phyloP scores from a whole-genome alignment of 2,329 filamentous ascomycete genomes.

The Fusarium succisae region DNA sequence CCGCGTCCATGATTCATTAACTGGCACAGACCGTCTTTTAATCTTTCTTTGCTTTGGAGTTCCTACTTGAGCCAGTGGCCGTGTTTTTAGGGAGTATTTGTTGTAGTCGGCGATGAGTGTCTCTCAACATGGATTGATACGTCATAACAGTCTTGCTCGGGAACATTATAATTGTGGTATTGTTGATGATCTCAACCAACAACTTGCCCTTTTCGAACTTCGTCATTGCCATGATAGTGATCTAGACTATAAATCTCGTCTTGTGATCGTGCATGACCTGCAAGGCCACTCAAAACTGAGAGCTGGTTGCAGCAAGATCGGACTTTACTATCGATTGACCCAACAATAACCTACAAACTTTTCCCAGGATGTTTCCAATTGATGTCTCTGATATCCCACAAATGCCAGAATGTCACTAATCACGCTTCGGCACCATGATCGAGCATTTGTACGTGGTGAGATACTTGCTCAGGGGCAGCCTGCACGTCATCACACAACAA shows the following conservation, averaged over 20 bases:
- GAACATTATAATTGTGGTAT: neutral
- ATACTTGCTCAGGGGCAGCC: neutral
- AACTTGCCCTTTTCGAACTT: neutral
- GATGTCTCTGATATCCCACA: neutral
- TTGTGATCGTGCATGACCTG: neutral
- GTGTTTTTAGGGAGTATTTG: neutral
- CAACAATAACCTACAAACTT: neutral
- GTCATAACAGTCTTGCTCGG: neutral
- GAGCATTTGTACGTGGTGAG: neutral
- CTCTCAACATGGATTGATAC: neutral
- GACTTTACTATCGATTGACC: neutral
- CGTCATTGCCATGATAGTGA: neutral
- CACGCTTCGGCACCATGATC: neutral
- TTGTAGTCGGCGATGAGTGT: neutral
- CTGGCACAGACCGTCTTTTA: constrained; percentile 1
- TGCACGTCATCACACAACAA: constrained; percentile 23
- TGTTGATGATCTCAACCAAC: neutral
- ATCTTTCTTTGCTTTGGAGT: constrained; percentile 15
- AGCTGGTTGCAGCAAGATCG: neutral
- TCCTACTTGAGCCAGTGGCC: neutral
- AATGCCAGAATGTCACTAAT: neutral
- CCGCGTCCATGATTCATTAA: constrained; percentile 30
- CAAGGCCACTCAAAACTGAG: neutral
- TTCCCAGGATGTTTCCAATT: neutral
- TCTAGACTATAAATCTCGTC: neutral